A percentile compares a stretch with the other conserved stretches of the same genome.
Evolutionary conservation across 208 protist genomes (phyloP).

Genomic region (Trypanosoma avium): DNA sequence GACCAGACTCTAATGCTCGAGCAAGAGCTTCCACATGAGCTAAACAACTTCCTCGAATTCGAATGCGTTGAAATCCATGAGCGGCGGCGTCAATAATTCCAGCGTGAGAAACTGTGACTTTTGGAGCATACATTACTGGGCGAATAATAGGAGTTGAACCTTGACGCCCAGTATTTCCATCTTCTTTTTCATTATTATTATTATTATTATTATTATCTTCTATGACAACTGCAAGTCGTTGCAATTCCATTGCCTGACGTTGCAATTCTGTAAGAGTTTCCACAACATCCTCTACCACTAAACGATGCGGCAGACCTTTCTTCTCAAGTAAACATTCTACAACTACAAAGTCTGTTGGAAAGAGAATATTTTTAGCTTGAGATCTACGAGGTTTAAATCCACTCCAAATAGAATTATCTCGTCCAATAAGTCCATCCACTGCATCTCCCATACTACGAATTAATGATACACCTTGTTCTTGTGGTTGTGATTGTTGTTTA

Average conservation of each 20-base stretch:
- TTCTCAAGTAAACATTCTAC: slow-evolving; percentile 82
- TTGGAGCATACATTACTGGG: slow-evolving; percentile 85
- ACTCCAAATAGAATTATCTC: slow-evolving; percentile 23
- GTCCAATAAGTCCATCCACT: slow-evolving; percentile 10
- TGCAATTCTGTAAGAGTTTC: slow-evolving; percentile 72
- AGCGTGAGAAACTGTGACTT: slow-evolving; percentile 75
- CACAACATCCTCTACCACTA: slow-evolving; percentile 83
- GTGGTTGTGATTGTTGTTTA: background rate
- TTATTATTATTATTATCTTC: slow-evolving; percentile 22
- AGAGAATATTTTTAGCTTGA: slow-evolving; percentile 28
- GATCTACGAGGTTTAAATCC: slow-evolving; percentile 24
- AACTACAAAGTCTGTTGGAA: slow-evolving; percentile 76
- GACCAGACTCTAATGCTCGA: slow-evolving; percentile 45
- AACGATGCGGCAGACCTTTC: slow-evolving; percentile 76
- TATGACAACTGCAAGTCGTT: slow-evolving; percentile 62
- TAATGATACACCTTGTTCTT: background rate
- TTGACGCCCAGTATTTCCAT: slow-evolving; percentile 1
- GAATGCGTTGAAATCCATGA: slow-evolving; percentile 82
- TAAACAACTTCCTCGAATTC: slow-evolving; percentile 81
- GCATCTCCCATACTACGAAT: slow-evolving; percentile 16
- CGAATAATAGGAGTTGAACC: too few relatives aligned
- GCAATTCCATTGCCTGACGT: slow-evolving; percentile 61
- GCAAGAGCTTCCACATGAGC: slow-evolving; percentile 75
- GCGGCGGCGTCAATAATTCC: slow-evolving; percentile 76
- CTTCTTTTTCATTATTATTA: slow-evolving; percentile 7